phyloP scores from a whole-genome alignment of 768 basidiomycete genomes.

The Hebeloma cylindrosporum region DNA sequence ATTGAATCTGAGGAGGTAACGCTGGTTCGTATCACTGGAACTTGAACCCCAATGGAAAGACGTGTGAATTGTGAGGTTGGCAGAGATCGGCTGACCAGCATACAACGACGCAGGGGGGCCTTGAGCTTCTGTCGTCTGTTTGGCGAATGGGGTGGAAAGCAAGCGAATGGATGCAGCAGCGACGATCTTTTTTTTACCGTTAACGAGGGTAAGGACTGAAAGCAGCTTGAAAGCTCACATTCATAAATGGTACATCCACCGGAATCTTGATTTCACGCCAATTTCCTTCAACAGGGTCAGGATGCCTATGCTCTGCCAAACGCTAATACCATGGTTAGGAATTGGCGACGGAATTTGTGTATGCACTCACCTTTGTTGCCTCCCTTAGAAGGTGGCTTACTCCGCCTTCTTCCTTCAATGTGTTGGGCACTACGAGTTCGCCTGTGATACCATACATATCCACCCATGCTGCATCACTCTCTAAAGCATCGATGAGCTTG shows the following conservation, averaged over 20 bases:
- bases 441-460: constrained; percentile 70
- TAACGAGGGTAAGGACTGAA: constrained; percentile 8
- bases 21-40: constrained; percentile 37
- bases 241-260: constrained; percentile 81
- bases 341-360: neutral
- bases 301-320: constrained; percentile 43
- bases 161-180: constrained; percentile 57
- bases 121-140: constrained; percentile 24
- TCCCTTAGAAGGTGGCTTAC: constrained; percentile 29
- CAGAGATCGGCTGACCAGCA: constrained; percentile 85
- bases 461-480: constrained; percentile 65
- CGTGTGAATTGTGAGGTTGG: constrained; percentile 62
- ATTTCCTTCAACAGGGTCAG: constrained; percentile 36
- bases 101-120: constrained; percentile 58
- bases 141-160: constrained; percentile 43
- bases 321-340: constrained; percentile 27
- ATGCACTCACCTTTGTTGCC: constrained; percentile 31
- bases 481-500: constrained; percentile 56
- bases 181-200: constrained; percentile 72
- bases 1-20: constrained; percentile 72
- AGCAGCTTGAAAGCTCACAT: constrained; percentile 48
- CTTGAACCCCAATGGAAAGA: constrained; percentile 76
- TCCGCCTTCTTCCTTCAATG: constrained; percentile 30
- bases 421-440: constrained; percentile 57
- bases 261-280: constrained; percentile 87